A percentile compares a stretch with the other conserved stretches of the same genome.
These are phyloP conservation scores for Pleurotus salmoneostramineus DNA, from an alignment of 768 basidiomycete species.

Conservation along the genomic window DNA sequence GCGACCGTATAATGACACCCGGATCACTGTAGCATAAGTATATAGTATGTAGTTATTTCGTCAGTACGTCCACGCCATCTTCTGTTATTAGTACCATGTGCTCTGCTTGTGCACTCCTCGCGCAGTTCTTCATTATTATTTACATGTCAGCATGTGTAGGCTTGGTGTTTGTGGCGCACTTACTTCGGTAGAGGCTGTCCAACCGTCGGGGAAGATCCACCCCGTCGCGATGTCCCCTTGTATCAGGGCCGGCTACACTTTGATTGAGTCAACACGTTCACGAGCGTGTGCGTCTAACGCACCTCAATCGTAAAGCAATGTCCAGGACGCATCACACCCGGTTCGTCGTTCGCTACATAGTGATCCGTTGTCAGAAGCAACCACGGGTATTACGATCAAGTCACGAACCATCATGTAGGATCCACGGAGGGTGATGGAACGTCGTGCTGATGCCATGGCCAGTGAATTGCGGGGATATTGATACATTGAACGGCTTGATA, in stretches of 20 bases:
- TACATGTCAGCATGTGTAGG: too few species aligned
- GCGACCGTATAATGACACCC: constrained; percentile 50
- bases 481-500: constrained; percentile 31
- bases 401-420: constrained; percentile 66
- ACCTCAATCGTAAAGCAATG: constrained; percentile 95
- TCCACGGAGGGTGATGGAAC: constrained; percentile 84
- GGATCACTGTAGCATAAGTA: constrained; percentile 20
- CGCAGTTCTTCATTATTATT: constrained; percentile 54
- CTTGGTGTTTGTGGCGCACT: constrained; percentile 13
- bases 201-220: constrained; percentile 87
- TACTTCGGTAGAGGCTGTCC: constrained; percentile 90
- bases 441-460: constrained; percentile 85
- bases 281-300: too few species aligned
- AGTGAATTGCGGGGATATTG: constrained; percentile 66
- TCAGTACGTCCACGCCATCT: constrained; percentile 4
- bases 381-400: background rate
- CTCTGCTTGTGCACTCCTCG: constrained; percentile 81
- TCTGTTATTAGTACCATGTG: constrained; percentile 63
- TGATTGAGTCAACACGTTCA: too few species aligned
- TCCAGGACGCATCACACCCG: constrained; percentile 76
- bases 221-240: constrained; percentile 66
- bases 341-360: constrained; percentile 73
- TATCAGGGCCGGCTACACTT: constrained; percentile 63
- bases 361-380: too few species aligned
- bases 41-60: background rate